These are phyloP conservation scores for Nigrospora sphaerica DNA, from an alignment of 2,329 filamentous ascomycete species.

Conservation along the genomic window DNA sequence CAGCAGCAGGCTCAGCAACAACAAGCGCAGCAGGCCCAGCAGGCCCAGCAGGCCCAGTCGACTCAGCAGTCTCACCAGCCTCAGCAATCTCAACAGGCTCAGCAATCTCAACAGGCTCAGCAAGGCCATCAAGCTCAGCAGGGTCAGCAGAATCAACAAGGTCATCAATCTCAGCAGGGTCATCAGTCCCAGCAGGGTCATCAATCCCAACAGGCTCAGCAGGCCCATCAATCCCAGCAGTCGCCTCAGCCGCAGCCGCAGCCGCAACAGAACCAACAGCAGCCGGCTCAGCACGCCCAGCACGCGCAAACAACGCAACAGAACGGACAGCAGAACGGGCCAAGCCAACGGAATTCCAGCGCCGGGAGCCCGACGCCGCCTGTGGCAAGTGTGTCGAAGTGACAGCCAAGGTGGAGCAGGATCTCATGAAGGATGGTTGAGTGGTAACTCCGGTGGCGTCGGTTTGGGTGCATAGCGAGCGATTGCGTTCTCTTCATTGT, in stretches of 20 bases:
- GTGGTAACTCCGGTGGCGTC: no score
- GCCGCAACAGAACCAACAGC: conserved; percentile 31
- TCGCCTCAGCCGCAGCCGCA: conserved; percentile 46
- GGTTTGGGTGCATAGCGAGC: no score
- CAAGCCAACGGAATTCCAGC: conserved; percentile 5
- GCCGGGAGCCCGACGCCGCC: conserved; percentile 6
- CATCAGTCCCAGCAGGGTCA: conserved; percentile 3
- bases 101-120: conserved; percentile 26
- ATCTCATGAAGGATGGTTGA: no score
- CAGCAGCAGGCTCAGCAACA: conserved; percentile 38
- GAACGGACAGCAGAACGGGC: conserved; percentile 13
- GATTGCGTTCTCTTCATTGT: no score
- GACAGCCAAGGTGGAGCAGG: not conserved
- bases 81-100: conserved; percentile 9
- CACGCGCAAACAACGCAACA: conserved; percentile 8
- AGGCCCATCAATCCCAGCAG: conserved; percentile 35
- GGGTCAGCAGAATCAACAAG: conserved; percentile 13
- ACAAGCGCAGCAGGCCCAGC: conserved; percentile 6
- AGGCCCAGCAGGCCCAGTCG: conserved; percentile 3
- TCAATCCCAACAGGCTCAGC: conserved; percentile 8
- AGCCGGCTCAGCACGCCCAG: conserved; percentile 17
- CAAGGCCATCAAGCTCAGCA: conserved; percentile 28
- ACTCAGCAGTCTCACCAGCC: not conserved
- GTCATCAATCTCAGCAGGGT: no score
- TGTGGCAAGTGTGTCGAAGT: conserved; percentile 6